These are phyloP conservation scores for Calonectria ilicicola DNA, from an alignment of 2,329 filamentous ascomycete species.

Conservation along the genomic window DNA sequence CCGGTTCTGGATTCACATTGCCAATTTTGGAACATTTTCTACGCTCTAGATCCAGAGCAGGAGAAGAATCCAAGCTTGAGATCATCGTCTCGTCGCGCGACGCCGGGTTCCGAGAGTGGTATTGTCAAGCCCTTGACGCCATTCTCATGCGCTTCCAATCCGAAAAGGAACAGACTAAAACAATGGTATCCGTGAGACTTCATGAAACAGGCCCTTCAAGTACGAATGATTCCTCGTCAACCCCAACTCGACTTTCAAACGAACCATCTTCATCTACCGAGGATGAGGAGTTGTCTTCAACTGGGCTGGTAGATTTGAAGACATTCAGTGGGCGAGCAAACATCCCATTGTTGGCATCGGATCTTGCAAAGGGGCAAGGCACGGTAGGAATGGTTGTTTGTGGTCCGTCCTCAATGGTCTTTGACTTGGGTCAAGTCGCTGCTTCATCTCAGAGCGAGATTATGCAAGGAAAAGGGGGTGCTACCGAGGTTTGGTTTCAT, in stretches of 20 bases:
- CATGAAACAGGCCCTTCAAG: not conserved
- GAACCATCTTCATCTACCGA: not conserved
- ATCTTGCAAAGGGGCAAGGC: not conserved
- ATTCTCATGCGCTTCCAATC: not conserved
- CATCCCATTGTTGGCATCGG: not conserved
- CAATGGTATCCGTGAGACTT: not conserved
- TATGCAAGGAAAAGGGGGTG: not conserved
- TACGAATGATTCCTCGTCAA: not conserved
- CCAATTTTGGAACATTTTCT: not conserved
- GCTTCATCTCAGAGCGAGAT: not conserved
- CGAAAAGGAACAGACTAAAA: not conserved
- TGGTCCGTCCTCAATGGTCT: not conserved
- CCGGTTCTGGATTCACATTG: not conserved
- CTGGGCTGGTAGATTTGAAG: not conserved
- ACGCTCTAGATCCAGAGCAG: not conserved
- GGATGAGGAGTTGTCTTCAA: not conserved
- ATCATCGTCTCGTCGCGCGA: not conserved
- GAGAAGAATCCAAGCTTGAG: not conserved
- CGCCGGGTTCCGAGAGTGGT: not conserved
- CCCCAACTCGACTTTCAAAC: not conserved
- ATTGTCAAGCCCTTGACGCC: not conserved
- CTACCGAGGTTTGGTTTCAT: not conserved
- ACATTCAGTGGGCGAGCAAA: not conserved
- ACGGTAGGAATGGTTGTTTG: not conserved
- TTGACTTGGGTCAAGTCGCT: not conserved